Evolutionary conservation across 108 stramenopile genomes (phyloP), one percentile per base, ranked within the genome.

Genomic region (Skeletonema grethae): DNA sequence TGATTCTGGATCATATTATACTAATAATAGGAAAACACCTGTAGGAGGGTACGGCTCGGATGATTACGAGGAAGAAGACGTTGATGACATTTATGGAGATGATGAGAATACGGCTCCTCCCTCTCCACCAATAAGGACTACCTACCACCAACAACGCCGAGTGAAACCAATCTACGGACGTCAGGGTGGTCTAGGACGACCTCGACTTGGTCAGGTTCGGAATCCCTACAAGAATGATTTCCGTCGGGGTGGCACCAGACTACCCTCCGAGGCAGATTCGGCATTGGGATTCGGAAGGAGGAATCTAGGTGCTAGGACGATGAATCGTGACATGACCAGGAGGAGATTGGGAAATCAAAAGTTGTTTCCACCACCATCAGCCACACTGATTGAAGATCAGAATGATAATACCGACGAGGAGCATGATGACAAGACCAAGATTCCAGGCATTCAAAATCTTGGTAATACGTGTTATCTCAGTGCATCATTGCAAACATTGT

Each of bases 381-480:
- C n/a, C n/a, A n/a, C n/a, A n/a, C n/a, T n/a, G 10, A 63, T 43
- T 46, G 57, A 58, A 18, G 55, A 67, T 7, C 20, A 73, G 13
- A 56, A 73, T 11, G 55, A 63, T 41, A 22, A 10, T 9, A 16
- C 63, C 2, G 25, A 10, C 3, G 71, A 66, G 32, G 71, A 64
- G 2, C 20, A 5, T 7, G 16, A 35, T 10, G 20, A 28, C 31
- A 30, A 63, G 8, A 22, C 30, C 24, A 69, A 24, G 31, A 79
- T 80, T 75, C 78, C 78, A 4, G 78, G 78, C 13, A 79, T 77
- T 63, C 75, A 67, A 61, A 95, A 95, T 64, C 63, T 92, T 16
- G 94, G 94, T 7, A 93, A 93, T 50, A 93, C 94, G 2, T 95
- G 94, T 70, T 95, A 91, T 76, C 69, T 93, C 60, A 87, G 85